Conservation (phyloP, 768 basidiomycete genomes). For the Boletus barrowsii region DNA sequence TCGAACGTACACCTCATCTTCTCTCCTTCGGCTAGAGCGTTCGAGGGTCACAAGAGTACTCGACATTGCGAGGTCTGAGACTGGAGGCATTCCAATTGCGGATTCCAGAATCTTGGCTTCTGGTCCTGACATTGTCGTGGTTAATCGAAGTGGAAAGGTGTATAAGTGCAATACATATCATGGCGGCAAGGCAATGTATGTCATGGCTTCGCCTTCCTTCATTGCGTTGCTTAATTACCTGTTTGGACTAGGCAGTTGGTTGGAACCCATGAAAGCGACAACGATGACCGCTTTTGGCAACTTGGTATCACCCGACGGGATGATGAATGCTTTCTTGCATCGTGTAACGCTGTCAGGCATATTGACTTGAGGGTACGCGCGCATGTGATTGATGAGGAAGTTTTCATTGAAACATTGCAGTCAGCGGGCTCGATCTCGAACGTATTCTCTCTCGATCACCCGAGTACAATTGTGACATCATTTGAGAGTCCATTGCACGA, state of each 20-base stretch:
- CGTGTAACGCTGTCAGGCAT: conserved; percentile 39
- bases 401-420: conserved; percentile 26
- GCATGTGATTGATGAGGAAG: not conserved
- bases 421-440: conserved; percentile 22
- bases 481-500: conserved; percentile 44
- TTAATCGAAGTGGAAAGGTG: conserved; percentile 52
- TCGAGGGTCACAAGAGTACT: conserved; percentile 33
- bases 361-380: conserved; percentile 58
- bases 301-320: conserved; percentile 37
- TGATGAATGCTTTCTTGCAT: conserved; percentile 46
- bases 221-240: not conserved
- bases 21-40: conserved; percentile 34
- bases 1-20: conserved; percentile 47
- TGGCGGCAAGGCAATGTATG: conserved; percentile 43
- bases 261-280: conserved; percentile 2
- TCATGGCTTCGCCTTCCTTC: not conserved
- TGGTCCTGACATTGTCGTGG: conserved; percentile 37
- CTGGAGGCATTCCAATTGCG: conserved; percentile 39
- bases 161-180: conserved; percentile 43
- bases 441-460: conserved; percentile 35
- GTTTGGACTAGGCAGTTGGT: conserved; percentile 20
- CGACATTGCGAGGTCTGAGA: conserved; percentile 39
- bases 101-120: conserved; percentile 45
- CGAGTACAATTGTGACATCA: conserved; percentile 48
- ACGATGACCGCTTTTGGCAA: conserved; percentile 48